These are phyloP conservation scores for Tuber indicum DNA, from an alignment of 495 filamentous ascomycete species.

Conservation along the genomic window DNA sequence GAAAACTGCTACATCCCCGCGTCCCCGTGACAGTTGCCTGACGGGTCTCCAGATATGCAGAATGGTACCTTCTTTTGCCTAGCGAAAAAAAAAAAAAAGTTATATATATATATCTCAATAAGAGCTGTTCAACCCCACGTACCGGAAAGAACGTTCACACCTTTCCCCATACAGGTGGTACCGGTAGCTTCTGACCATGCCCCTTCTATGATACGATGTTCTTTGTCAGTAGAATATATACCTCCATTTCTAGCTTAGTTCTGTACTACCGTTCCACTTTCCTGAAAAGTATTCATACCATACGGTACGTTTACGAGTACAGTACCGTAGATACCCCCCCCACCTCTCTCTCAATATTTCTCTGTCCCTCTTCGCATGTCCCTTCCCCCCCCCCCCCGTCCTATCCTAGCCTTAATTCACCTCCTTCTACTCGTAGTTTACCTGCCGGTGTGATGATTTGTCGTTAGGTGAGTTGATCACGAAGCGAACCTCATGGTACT, in stretches of 20 bases:
- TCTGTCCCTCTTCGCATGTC: background rate
- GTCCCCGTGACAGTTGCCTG: background rate
- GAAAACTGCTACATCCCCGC: constrained; percentile 1
- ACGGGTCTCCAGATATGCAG: background rate
- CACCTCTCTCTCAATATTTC: background rate
- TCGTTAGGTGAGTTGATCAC: background rate
- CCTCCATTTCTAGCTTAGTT: background rate
- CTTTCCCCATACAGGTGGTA: background rate
- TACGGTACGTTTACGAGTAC: background rate
- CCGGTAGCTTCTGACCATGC: background rate
- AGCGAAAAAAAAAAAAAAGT: background rate
- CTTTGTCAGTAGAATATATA: background rate
- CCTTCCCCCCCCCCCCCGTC: background rate
- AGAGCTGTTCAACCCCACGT: background rate
- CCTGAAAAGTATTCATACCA: background rate
- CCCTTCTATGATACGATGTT: background rate
- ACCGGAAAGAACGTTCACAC: background rate
- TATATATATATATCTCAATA: background rate
- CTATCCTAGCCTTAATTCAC: background rate
- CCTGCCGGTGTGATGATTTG: background rate
- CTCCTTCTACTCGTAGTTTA: background rate
- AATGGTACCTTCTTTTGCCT: background rate
- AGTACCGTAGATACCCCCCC: background rate
- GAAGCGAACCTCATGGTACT: background rate
- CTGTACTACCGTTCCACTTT: background rate